These are phyloP conservation scores for Tuber aestivum DNA, from an alignment of 495 filamentous ascomycete species.

Conservation along the genomic window DNA sequence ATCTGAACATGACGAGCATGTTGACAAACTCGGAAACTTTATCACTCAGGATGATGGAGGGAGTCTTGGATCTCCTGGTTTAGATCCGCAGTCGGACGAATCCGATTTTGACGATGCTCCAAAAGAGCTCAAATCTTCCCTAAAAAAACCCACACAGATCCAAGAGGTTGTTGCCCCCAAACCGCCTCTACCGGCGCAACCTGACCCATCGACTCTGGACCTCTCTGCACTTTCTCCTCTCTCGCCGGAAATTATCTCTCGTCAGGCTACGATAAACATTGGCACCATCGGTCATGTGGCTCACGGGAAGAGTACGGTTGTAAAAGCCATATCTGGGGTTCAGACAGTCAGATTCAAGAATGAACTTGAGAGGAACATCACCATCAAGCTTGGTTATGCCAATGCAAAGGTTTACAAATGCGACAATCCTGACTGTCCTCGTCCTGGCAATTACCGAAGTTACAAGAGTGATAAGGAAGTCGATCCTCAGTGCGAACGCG, in stretches of 20 bases:
- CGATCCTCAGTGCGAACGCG: slow-evolving; percentile 87
- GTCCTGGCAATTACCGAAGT: slow-evolving; percentile 92
- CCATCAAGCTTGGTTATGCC: slow-evolving; percentile 98
- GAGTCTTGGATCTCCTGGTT: slow-evolving; percentile 55
- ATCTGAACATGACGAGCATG: slow-evolving; percentile 43
- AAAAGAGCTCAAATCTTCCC: slow-evolving; percentile 57
- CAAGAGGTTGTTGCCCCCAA: slow-evolving; percentile 52
- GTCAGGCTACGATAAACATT: slow-evolving; percentile 98
- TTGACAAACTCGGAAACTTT: slow-evolving; percentile 20
- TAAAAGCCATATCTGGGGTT: slow-evolving; percentile 97
- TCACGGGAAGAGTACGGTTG: slow-evolving; percentile 95
- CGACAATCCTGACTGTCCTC: slow-evolving; percentile 79
- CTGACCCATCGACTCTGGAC: slow-evolving; percentile 79
- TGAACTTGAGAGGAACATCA: slow-evolving; percentile 96
- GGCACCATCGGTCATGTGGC: slow-evolving; percentile 98
- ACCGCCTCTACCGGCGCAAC: slow-evolving; percentile 73
- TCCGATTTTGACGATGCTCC: slow-evolving; percentile 51
- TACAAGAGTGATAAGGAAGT: slow-evolving; percentile 98
- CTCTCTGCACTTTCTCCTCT: slow-evolving; percentile 70
- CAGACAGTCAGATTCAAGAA: slow-evolving; percentile 99
- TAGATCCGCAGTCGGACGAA: slow-evolving; percentile 50
- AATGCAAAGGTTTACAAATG: slow-evolving; percentile 99
- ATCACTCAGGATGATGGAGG: slow-evolving; percentile 56
- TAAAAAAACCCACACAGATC: slow-evolving; percentile 56
- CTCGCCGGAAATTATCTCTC: slow-evolving; percentile 90